These are phyloP conservation scores for Glomus cerebriforme DNA, from an alignment of 192 early-diverging fungal species.

Conservation along the genomic window DNA sequence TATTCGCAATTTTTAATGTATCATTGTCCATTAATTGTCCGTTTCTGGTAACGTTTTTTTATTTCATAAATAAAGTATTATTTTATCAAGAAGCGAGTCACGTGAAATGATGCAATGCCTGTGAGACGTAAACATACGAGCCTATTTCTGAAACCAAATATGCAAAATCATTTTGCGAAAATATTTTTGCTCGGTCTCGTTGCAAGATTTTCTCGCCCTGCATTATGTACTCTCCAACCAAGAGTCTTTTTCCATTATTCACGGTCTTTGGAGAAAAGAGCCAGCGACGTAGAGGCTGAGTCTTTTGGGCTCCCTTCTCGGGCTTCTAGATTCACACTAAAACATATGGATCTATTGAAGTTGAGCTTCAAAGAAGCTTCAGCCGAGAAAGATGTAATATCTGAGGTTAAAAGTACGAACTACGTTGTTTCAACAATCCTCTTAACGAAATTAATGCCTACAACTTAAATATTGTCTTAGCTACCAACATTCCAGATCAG, in stretches of 20 bases:
- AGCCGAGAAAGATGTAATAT: slow-evolving; percentile 6
- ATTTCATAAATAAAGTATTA: no score
- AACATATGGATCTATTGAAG: not conserved
- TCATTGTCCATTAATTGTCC: no score
- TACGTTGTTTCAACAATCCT: not conserved
- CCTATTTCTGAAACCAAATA: no score
- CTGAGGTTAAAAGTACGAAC: slow-evolving; percentile 18
- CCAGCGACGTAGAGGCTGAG: no score
- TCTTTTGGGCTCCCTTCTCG: slow-evolving; percentile 15
- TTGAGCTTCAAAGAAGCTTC: slow-evolving; percentile 6
- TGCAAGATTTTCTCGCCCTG: slow-evolving; percentile 18
- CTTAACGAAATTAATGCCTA: slow-evolving; percentile 3
- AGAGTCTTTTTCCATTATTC: slow-evolving; percentile 23
- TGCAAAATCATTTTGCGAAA: no score
- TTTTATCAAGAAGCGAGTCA: no score
- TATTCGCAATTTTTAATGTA: no score
- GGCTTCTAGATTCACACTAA: slow-evolving; percentile 5
- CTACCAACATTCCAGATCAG: not conserved
- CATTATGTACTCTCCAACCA: slow-evolving; percentile 12
- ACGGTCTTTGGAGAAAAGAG: no score
- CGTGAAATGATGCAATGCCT: no score
- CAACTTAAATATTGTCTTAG: slow-evolving; percentile 11
- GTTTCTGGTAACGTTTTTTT: no score
- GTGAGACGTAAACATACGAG: no score
- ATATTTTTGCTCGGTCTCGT: slow-evolving; percentile 2